phyloP scores from a whole-genome alignment of 2,329 filamentous ascomycete species.

The Phaeosphaeriaceae sp. region DNA sequence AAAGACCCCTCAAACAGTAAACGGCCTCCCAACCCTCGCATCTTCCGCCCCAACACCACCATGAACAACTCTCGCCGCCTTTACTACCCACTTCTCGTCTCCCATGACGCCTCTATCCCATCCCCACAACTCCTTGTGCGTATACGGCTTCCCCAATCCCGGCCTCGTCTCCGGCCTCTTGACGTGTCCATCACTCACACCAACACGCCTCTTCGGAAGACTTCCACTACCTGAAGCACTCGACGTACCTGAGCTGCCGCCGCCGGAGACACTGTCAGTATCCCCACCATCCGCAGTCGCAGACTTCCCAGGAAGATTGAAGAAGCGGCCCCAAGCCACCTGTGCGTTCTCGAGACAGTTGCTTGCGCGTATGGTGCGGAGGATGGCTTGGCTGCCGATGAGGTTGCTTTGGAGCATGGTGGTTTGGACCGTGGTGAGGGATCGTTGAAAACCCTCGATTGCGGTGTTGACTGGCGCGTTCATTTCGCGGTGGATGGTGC shows the following conservation, averaged over 20 bases:
- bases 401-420: conserved; percentile 35
- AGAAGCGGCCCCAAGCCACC: conserved; percentile 39
- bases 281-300: background rate
- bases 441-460: conserved; percentile 38
- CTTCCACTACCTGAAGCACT: background rate
- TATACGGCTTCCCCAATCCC: conserved; percentile 24
- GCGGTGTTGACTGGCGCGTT: conserved; percentile 44
- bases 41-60: conserved; percentile 4
- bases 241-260: background rate
- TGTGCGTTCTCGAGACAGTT: conserved; percentile 40
- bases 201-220: background rate
- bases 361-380: conserved; percentile 47
- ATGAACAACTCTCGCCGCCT: background rate
- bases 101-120: conserved; percentile 3
- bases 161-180: conserved; percentile 10
- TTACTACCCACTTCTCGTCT: conserved; percentile 8
- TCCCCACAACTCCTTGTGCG: conserved; percentile 42
- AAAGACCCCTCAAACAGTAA: conserved; percentile 15
- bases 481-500: conserved; percentile 46
- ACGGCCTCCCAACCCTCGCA: conserved; percentile 12
- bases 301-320: conserved; percentile 39
- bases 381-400: conserved; percentile 32
- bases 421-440: conserved; percentile 38
- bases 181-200: no score
- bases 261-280: background rate